Conservation (phyloP, 1,139 yeast genomes). For the Hemisphaericaspora xylanilytica region DNA sequence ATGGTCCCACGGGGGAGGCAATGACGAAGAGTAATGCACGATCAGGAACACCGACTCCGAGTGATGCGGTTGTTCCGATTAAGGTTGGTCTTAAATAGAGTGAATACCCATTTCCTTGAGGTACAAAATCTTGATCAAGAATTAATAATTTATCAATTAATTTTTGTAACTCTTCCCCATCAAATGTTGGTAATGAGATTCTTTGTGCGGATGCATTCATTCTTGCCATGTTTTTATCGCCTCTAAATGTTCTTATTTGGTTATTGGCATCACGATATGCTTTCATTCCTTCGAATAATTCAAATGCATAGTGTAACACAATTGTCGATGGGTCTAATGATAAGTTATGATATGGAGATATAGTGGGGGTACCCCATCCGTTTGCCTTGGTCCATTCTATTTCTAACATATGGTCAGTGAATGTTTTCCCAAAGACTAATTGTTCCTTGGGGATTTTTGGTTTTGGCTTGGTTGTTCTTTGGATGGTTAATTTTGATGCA, state of each 20-base stretch:
- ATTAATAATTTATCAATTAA: conserved; percentile 72
- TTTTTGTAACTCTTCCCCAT: conserved; percentile 70
- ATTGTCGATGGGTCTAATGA: conserved; percentile 80
- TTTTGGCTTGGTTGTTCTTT: conserved; percentile 60
- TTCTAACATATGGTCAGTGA: conserved; percentile 89
- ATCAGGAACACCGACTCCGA: conserved; percentile 82
- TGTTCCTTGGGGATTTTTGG: conserved; percentile 68
- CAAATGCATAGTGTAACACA: conserved; percentile 94
- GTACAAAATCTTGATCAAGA: conserved; percentile 74
- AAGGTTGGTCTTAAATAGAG: conserved; percentile 90
- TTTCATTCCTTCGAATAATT: conserved; percentile 94
- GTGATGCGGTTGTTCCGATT: conserved; percentile 84
- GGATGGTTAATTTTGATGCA: conserved; percentile 63
- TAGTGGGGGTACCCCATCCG: conserved; percentile 88
- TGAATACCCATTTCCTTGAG: conserved; percentile 82
- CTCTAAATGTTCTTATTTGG: conserved; percentile 79
- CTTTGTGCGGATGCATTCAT: conserved; percentile 86
- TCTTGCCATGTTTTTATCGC: conserved; percentile 87
- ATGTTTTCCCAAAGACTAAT: conserved; percentile 80
- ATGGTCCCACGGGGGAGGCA: conserved; percentile 95
- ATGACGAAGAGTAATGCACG: conserved; percentile 80
- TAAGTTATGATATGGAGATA: conserved; percentile 78
- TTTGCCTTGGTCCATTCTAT: conserved; percentile 72
- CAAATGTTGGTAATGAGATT: conserved; percentile 84
- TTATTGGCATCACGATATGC: conserved; percentile 76